Evolutionary conservation across 106 monocot genomes (phyloP), one percentile per base, ranked within the genome.

Genomic region (Allium sativum): DNA sequence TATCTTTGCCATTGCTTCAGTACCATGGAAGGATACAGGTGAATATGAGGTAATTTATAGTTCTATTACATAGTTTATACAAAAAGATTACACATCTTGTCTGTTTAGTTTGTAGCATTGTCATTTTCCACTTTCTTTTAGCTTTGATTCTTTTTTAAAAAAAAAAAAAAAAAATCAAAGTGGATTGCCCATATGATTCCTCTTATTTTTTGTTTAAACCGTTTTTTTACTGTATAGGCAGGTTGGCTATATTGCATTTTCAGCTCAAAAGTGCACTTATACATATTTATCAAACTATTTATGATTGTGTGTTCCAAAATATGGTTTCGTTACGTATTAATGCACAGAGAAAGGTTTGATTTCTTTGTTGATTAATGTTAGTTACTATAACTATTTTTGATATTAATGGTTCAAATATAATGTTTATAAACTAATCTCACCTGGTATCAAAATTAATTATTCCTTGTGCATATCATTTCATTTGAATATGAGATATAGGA

Each of bases 121-220:
- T 72, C 72, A 65, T 18, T 6, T 44, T 19, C 56, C 72, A 72
- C 72, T 56, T 71, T 31, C 13, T 53, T 47, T 46, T 7, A 51
- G 56, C 56, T 45, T 14, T 19, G 59, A 42, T 59, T 58, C 48
- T 69, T 20, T n/a, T n/a, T n/a, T n/a, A n/a, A n/a, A n/a, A n/a
- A n/a, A n/a, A n/a, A n/a, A n/a, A n/a, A n/a, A n/a, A n/a, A n/a
- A n/a, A n/a, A n/a, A n/a, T 17, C n/a, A 18, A 57, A 68, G 68
- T 58, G 56, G 57, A 21, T 41, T 19, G 58, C 40, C 42, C 50
- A 59, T 59, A 57, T 40, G 59, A 57, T 58, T 69, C 58, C 48
- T 69, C 48, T 48, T 48, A 18, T 15, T 65, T 15, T 21, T 64
- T 13, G 7, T 46, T n/a, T 10, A 20, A 67, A 40, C 5, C 1